A percentile compares a stretch with the other conserved stretches of the same genome.
These are phyloP conservation scores for Hyphopichia pseudoburtonii DNA, from an alignment of 1,139 yeast species.

Conservation along the genomic window DNA sequence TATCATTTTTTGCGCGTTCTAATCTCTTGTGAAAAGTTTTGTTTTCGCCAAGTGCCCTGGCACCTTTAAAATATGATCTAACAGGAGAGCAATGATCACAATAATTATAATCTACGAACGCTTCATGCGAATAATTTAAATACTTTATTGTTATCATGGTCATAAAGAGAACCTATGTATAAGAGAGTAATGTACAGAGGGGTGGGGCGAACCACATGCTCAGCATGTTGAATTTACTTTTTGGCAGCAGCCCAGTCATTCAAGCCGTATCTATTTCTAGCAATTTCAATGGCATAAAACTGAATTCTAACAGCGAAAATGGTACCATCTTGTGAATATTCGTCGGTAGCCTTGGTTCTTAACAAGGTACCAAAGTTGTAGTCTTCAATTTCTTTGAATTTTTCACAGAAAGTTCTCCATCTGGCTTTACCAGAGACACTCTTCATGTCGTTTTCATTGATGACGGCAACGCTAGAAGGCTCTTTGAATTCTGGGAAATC, in stretches of 20 bases:
- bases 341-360: constrained; percentile 67
- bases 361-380: constrained; percentile 94
- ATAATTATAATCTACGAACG: too few species aligned
- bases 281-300: constrained; percentile 92
- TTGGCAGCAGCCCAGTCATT: constrained; percentile 79
- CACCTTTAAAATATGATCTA: too few species aligned
- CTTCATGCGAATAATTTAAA: too few species aligned
- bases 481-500: constrained; percentile 84
- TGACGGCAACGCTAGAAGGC: constrained; percentile 52
- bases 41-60: too few species aligned
- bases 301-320: constrained; percentile 91
- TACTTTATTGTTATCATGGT: not conserved
- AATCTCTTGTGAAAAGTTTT: too few species aligned
- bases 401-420: constrained; percentile 89
- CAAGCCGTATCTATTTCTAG: constrained; percentile 85
- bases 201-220: too few species aligned
- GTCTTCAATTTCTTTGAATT: constrained; percentile 82
- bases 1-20: too few species aligned
- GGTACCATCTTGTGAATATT: constrained; percentile 81
- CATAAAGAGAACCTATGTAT: not conserved
- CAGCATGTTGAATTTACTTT: not conserved
- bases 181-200: not conserved
- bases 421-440: constrained; percentile 73
- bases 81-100: too few species aligned
- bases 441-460: constrained; percentile 83